phyloP scores from a whole-genome alignment of 1,284 basidiomycete species.

The Schizopora paradoxa region DNA sequence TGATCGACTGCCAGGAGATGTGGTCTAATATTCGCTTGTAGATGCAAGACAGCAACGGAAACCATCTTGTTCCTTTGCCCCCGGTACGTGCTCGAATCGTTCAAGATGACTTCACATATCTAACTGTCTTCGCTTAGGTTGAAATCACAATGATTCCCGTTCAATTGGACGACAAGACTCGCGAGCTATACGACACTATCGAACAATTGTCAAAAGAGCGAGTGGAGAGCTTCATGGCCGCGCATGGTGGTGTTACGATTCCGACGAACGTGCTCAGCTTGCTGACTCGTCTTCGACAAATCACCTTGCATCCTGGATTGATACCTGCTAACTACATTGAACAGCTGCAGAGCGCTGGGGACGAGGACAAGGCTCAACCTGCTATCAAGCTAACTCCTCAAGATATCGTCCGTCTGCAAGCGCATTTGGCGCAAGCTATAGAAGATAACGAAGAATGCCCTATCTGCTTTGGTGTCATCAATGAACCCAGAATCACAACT shows the following conservation, averaged over 20 bases:
- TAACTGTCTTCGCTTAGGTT: conserved; percentile 40
- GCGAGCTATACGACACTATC: conserved; percentile 72
- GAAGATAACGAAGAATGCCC: conserved; percentile 85
- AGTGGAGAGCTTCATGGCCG: conserved; percentile 52
- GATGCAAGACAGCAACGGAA: conserved; percentile 80
- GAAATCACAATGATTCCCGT: conserved; percentile 71
- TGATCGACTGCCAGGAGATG: neutral
- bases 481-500: conserved; percentile 71
- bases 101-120: conserved; percentile 4
- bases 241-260: conserved; percentile 39
- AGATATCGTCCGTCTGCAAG: conserved; percentile 55
- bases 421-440: conserved; percentile 58
- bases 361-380: conserved; percentile 22
- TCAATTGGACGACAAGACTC: conserved; percentile 59
- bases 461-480: conserved; percentile 64
- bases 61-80: conserved; percentile 68
- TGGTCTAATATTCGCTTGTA: conserved; percentile 26
- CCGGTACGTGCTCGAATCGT: conserved; percentile 42
- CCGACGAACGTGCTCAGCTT: conserved; percentile 73
- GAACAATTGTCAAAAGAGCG: conserved; percentile 58
- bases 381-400: conserved; percentile 40
- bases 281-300: conserved; percentile 83
- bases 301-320: conserved; percentile 76
- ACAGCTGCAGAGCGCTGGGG: conserved; percentile 44
- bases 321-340: conserved; percentile 74